phyloP scores from a whole-genome alignment of 2,329 filamentous ascomycete genomes.

The Fusarium sp. region DNA sequence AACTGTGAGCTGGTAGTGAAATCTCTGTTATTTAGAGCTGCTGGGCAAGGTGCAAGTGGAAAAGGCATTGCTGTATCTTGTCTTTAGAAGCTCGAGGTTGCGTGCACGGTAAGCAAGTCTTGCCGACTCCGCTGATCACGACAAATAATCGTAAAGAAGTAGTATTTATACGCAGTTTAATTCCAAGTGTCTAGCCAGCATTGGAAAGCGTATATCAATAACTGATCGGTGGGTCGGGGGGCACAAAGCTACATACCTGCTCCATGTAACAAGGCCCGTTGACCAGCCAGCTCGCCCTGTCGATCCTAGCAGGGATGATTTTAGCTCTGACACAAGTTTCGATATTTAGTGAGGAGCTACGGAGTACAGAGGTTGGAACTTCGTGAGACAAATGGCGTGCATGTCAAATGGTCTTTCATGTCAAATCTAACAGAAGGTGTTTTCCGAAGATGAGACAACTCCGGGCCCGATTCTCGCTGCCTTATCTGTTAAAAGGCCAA shows the following conservation, averaged over 20 bases:
- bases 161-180: fast-evolving
- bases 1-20: background rate
- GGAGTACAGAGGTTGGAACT: background rate
- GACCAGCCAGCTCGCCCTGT: background rate
- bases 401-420: background rate
- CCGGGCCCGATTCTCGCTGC: fast-evolving
- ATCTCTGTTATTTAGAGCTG: fast-evolving
- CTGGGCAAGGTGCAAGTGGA: background rate
- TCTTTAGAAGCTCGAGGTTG: fast-evolving
- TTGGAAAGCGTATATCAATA: background rate
- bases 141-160: fast-evolving
- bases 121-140: fast-evolving
- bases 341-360: background rate
- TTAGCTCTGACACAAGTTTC: no score
- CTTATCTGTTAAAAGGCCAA: fast-evolving
- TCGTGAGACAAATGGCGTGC: fast-evolving
- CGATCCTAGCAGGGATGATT: background rate
- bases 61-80: background rate
- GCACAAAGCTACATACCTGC: no score
- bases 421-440: fast-evolving
- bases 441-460: fast-evolving
- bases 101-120: fast-evolving
- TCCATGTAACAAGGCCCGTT: background rate
- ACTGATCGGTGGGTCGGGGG: fast-evolving
- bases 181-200: no score